These are phyloP conservation scores for Penicillium sp. DNA, from an alignment of 2,329 filamentous ascomycete species.

Conservation along the genomic window DNA sequence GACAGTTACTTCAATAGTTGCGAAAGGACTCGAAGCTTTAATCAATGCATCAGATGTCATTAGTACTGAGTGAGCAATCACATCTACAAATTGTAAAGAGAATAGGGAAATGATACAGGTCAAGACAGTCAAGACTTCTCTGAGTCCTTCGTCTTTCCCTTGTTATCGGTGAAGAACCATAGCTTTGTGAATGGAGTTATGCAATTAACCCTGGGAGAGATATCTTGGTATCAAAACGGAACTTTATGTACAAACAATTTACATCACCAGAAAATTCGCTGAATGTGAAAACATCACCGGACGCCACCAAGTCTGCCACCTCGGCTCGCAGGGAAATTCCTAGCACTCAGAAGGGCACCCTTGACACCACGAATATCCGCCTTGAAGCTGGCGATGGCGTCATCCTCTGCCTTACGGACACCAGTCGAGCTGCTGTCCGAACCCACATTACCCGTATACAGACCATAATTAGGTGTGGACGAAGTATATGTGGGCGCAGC, in stretches of 20 bases:
- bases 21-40: too few species aligned
- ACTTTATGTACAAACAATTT: conserved; percentile 2
- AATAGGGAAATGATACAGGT: not conserved
- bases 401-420: conserved; percentile 48
- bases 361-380: conserved; percentile 62
- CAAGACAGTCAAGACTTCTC: too few species aligned
- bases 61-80: too few species aligned
- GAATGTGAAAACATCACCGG: not conserved
- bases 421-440: conserved; percentile 18
- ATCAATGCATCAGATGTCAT: too few species aligned
- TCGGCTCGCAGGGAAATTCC: conserved; percentile 54
- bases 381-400: conserved; percentile 58
- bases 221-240: not conserved
- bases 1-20: too few species aligned
- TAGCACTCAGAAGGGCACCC: conserved; percentile 61
- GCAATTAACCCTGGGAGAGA: not conserved
- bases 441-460: conserved; percentile 31
- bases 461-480: conserved; percentile 30
- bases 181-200: not conserved
- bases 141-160: too few species aligned
- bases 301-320: conserved; percentile 26
- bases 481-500: conserved; percentile 29
- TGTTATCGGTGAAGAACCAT: not conserved
- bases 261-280: not conserved
- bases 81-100: not conserved